These are phyloP conservation scores for Leccinum rimulosum DNA, from an alignment of 768 basidiomycete genomes.

Conservation along the genomic window DNA sequence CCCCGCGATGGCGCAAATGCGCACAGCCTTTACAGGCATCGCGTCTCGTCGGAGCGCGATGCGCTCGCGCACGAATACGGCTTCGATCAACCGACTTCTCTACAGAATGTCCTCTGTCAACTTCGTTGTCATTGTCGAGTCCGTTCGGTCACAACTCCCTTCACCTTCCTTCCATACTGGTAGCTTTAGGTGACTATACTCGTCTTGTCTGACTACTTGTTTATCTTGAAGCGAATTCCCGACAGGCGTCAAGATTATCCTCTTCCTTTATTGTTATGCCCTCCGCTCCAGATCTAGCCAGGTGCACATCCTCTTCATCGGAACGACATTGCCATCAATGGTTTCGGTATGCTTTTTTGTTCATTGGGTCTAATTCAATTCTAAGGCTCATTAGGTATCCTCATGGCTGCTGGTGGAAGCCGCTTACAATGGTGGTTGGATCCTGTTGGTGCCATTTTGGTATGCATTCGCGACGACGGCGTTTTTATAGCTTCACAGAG, in stretches of 20 bases:
- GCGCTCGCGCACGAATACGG: too few species aligned
- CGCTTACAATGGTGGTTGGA: conserved; percentile 83
- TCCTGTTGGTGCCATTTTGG: conserved; percentile 74
- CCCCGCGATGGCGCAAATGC: too few species aligned
- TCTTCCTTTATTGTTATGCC: conserved; percentile 86
- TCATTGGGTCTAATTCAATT: neutral
- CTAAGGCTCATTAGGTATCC: conserved; percentile 50
- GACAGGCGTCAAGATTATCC: conserved; percentile 73
- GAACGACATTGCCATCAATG: conserved; percentile 86
- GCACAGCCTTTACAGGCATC: too few species aligned
- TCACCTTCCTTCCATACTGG: conserved; percentile 77
- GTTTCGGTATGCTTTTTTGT: conserved; percentile 50
- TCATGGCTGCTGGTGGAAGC: conserved; percentile 82
- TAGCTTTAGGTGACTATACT: conserved; percentile 59
- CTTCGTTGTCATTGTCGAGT: conserved; percentile 87
- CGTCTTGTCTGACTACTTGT: neutral
- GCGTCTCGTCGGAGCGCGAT: too few species aligned
- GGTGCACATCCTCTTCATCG: conserved; percentile 89
- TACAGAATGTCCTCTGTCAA: conserved; percentile 88
- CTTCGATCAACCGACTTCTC: neutral
- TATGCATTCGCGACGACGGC: conserved; percentile 34
- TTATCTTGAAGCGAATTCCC: neutral
- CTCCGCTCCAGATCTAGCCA: conserved; percentile 83
- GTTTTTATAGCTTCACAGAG: neutral
- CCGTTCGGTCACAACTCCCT: conserved; percentile 66